Conservation (phyloP, 1,139 yeast genomes). For the Sugiyamaella japonica region DNA sequence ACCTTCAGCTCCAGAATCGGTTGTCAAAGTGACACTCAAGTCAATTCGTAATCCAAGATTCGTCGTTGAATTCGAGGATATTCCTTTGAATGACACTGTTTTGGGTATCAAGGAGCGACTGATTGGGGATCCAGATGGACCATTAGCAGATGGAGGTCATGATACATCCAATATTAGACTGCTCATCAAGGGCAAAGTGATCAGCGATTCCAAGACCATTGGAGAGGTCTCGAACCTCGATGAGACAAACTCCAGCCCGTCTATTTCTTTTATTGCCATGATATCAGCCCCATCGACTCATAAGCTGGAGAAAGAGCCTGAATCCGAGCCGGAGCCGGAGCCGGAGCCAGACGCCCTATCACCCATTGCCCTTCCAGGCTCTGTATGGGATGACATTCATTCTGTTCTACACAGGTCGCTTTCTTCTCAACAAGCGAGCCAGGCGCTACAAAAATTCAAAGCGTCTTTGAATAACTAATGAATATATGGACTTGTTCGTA, state of each 20-base stretch:
- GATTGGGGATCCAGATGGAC: conserved; percentile 34
- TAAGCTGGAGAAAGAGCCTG: neutral
- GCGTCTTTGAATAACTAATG: conserved; percentile 1
- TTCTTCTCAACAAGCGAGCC: conserved; percentile 15
- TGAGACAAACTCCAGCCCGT: neutral
- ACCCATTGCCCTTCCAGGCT: conserved; percentile 3
- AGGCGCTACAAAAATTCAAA: conserved; percentile 22
- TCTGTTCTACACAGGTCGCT: conserved; percentile 9
- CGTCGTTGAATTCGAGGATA: conserved; percentile 26
- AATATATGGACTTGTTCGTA: neutral
- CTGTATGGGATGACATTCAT: conserved; percentile 19
- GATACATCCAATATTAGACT: conserved; percentile 30
- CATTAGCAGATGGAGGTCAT: conserved; percentile 24
- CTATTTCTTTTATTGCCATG: conserved; percentile 19
- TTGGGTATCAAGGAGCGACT: conserved; percentile 36
- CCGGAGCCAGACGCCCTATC: conserved; percentile 17
- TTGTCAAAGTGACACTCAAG: conserved; percentile 30
- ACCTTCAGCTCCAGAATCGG: conserved; percentile 5
- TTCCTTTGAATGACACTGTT: conserved; percentile 30
- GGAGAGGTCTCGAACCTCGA: conserved; percentile 12
- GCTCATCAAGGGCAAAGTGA: conserved; percentile 37
- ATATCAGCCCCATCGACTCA: conserved; percentile 7
- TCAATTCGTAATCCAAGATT: conserved; percentile 39
- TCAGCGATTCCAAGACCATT: conserved; percentile 31
- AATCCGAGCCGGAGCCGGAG: neutral